These are phyloP conservation scores for Fusarium decemcellulare DNA, from an alignment of 2,329 filamentous ascomycete species.

Conservation along the genomic window DNA sequence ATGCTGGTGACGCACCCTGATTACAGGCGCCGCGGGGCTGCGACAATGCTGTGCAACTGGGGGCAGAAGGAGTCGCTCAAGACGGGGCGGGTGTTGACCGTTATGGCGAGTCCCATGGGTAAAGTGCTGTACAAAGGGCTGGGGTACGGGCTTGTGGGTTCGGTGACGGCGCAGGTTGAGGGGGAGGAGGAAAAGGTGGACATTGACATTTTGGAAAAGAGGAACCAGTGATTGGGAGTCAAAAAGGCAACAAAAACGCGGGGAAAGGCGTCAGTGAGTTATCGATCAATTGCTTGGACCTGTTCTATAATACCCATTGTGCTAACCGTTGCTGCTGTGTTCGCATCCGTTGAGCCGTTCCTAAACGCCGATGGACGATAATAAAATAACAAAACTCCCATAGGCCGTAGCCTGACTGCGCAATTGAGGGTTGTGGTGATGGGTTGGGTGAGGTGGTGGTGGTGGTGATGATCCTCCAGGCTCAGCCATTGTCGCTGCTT, in stretches of 20 bases:
- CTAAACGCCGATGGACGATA: too few species aligned
- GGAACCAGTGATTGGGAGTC: too few species aligned
- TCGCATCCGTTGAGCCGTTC: too few species aligned
- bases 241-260: too few species aligned
- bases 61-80: background rate
- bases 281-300: too few species aligned
- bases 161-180: constrained; percentile 5
- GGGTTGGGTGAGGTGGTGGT: too few species aligned
- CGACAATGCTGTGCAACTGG: constrained; percentile 18
- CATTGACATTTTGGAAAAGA: constrained; percentile 7
- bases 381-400: too few species aligned
- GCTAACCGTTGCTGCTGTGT: too few species aligned
- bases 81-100: background rate
- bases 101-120: background rate
- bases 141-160: background rate
- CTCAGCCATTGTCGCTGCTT: background rate
- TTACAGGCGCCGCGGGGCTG: constrained; percentile 1
- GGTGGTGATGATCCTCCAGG: background rate
- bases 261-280: too few species aligned
- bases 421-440: too few species aligned
- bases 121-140: background rate
- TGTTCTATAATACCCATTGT: too few species aligned
- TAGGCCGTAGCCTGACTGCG: too few species aligned
- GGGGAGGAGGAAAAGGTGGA: constrained; percentile 14
- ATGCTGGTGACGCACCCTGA: constrained; percentile 6